phyloP scores from a whole-genome alignment of 148 eudicot species.

The Spergularia marina region DNA sequence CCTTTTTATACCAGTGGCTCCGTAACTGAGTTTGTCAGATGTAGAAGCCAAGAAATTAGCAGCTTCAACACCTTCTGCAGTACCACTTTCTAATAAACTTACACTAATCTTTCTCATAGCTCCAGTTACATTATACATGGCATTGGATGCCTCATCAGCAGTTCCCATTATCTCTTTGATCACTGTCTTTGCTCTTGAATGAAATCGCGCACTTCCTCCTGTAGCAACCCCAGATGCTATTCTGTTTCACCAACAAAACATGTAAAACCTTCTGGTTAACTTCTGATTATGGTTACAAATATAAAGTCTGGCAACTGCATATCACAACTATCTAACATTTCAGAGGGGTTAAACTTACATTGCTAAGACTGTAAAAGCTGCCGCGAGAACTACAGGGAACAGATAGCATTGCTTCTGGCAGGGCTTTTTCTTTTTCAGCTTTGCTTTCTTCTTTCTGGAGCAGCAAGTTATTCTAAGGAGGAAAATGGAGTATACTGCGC shows the following conservation, averaged over 20 bases:
- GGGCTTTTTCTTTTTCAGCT: slow-evolving; percentile 34
- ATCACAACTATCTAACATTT: too few relatives aligned
- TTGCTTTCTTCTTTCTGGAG: slow-evolving; percentile 28
- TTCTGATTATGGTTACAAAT: neutral
- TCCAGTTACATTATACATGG: slow-evolving; percentile 55
- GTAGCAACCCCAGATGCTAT: slow-evolving; percentile 48
- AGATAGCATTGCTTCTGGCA: slow-evolving; percentile 44
- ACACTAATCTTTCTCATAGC: slow-evolving; percentile 51
- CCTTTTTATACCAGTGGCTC: slow-evolving; percentile 48
- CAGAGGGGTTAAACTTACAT: slow-evolving; percentile 40
- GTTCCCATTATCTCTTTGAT: slow-evolving; percentile 49
- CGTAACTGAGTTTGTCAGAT: slow-evolving; percentile 43
- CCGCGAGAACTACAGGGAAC: slow-evolving; percentile 34
- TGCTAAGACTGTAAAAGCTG: slow-evolving; percentile 44
- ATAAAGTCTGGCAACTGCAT: too few relatives aligned
- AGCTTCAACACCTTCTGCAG: slow-evolving; percentile 26
- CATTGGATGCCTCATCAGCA: slow-evolving; percentile 57
- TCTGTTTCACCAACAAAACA: slow-evolving; percentile 32
- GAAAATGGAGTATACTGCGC: slow-evolving; percentile 39
- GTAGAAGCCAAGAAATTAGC: slow-evolving; percentile 49
- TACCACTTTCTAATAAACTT: slow-evolving; percentile 28
- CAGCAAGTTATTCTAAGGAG: slow-evolving; percentile 35
- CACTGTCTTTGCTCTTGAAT: slow-evolving; percentile 59
- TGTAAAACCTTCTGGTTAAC: neutral
- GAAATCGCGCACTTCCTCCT: slow-evolving; percentile 47